Evolutionary conservation across 192 early-diverging fungal species (phyloP), one percentile per base, ranked within the genome.

Genomic region (Entomortierella lignicola): DNA sequence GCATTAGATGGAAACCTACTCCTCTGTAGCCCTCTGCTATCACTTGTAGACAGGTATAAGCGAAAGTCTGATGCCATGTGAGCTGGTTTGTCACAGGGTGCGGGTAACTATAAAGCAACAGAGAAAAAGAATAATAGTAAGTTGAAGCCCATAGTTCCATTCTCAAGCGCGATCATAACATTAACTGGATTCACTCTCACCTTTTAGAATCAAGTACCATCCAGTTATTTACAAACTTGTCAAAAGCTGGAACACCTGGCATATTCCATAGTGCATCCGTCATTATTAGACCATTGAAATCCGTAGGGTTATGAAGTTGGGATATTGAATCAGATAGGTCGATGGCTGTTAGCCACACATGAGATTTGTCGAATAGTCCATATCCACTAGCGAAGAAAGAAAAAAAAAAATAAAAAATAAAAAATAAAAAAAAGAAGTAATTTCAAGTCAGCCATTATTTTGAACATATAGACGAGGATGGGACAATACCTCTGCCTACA

Each of bases 51-150:
- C 73, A 77, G 7, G 73, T 63, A 25, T 77, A 77, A 0, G 73
- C 60, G 30, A 58, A 77, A 8, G 66, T 77, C 47, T 77, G 59
- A n/a, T 77, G 73, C 73, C 73, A 77, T 17, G 73, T 63, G 18
- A 77, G 39, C 20, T 58, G 59, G 4, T 42, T 30, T 1, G 26
- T 60, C 29, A 65, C 73, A 12, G 73, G 54, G 15, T 32, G 10
- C 0, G 73, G 73, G 30, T 77, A 77, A 34, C 66, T 69, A 29
- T 48, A 21, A 52, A 39, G 21, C 21, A 21, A 59, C 10, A 25
- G 18, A 25, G 51, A 32, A 20, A 32, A 55, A 41, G 21, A 20
- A 31, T 8, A 26, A 42, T 27, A 54, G 10, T 44, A 55, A 26
- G 17, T 34, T 12, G 17, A 15, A 21, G 8, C 23, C n/a, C 18